Conservation (phyloP, 495 filamentous ascomycete genomes). For the Penicillium flavigenum region DNA sequence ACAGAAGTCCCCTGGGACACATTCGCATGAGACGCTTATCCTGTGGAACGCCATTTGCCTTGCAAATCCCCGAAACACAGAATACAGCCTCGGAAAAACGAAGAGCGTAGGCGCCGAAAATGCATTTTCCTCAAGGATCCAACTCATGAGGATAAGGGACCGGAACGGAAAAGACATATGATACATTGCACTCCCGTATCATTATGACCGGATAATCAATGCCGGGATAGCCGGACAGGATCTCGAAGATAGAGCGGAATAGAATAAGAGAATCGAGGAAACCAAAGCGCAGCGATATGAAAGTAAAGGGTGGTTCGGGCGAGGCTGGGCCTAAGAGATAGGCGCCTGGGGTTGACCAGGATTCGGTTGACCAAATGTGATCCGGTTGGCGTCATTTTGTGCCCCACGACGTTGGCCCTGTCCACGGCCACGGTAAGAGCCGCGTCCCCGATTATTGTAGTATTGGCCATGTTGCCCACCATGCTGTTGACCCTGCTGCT, state of each 20-base stretch:
- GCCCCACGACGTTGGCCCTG: constrained; percentile 46
- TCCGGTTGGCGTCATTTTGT: constrained; percentile 35
- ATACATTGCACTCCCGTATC: constrained; percentile 34
- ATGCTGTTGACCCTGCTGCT: not conserved
- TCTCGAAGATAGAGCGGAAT: not conserved
- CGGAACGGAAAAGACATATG: constrained; percentile 29
- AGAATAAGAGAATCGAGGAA: constrained; percentile 10
- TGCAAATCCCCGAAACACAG: constrained; percentile 16
- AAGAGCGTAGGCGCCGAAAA: constrained; percentile 24
- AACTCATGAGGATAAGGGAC: constrained; percentile 12
- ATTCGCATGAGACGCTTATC: constrained; percentile 8
- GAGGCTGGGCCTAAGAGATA: constrained; percentile 20
- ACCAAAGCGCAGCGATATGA: constrained; percentile 2
- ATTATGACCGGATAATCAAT: constrained; percentile 24
- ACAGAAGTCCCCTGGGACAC: constrained; percentile 6
- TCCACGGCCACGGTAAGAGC: constrained; percentile 46
- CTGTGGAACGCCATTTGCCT: constrained; percentile 24
- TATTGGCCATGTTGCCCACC: constrained; percentile 30
- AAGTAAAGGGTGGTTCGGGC: not conserved
- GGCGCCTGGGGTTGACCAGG: constrained; percentile 38
- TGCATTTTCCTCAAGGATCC: constrained; percentile 23
- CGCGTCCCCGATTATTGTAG: constrained; percentile 38
- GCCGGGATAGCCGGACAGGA: not conserved
- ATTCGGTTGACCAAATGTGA: constrained; percentile 29
- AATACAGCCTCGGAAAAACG: constrained; percentile 10